A percentile compares a stretch with the other conserved stretches of the same genome.
phyloP scores from a whole-genome alignment of 805 yeast genomes.

The Vanderwaltozyma polyspora region DNA sequence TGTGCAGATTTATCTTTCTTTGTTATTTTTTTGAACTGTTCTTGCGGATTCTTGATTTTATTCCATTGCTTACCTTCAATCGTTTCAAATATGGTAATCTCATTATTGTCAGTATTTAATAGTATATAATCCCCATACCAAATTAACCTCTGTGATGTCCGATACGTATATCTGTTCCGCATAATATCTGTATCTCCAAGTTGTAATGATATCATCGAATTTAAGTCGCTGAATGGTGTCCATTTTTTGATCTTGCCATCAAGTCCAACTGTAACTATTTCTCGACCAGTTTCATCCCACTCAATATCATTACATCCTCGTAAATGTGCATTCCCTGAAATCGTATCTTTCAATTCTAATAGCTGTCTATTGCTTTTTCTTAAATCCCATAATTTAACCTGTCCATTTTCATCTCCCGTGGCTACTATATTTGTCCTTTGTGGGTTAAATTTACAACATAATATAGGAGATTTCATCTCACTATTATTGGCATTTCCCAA shows the following conservation, averaged over 20 bases:
- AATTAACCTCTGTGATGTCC: conserved; percentile 17
- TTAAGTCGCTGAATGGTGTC: conserved; percentile 26
- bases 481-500: conserved; percentile 45
- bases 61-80: conserved; percentile 14
- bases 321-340: conserved; percentile 49
- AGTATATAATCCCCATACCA: conserved; percentile 13
- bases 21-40: background rate
- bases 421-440: conserved; percentile 48
- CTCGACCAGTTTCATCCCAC: conserved; percentile 61
- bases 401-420: conserved; percentile 75
- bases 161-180: conserved; percentile 15
- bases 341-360: conserved; percentile 11
- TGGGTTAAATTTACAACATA: conserved; percentile 67
- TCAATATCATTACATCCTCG: conserved; percentile 68
- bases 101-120: conserved; percentile 20
- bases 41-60: conserved; percentile 11
- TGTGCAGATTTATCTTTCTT: background rate
- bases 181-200: conserved; percentile 18
- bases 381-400: conserved; percentile 76
- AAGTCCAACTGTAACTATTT: conserved; percentile 55
- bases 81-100: conserved; percentile 16
- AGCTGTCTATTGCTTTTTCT: conserved; percentile 28
- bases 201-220: conserved; percentile 2
- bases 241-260: conserved; percentile 77
- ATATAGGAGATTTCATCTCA: conserved; percentile 30